phyloP scores from a whole-genome alignment of 805 yeast genomes.

The Lipomyces orientalis region DNA sequence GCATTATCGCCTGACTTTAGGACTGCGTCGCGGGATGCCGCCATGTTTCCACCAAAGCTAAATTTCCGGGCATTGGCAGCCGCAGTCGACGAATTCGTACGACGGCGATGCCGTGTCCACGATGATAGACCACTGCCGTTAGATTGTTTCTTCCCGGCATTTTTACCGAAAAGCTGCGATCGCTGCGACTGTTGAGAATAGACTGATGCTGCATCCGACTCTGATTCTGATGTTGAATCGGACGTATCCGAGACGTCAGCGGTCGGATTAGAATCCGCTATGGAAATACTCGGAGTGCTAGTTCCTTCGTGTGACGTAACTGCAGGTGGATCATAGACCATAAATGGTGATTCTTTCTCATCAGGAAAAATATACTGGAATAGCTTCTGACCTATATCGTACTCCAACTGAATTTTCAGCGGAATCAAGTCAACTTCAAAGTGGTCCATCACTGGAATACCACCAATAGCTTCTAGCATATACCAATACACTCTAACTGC shows the following conservation, averaged over 20 bases:
- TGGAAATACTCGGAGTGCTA: not conserved
- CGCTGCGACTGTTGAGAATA: not conserved
- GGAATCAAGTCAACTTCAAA: constrained; percentile 70
- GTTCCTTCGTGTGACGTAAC: not conserved
- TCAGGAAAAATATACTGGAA: constrained; percentile 75
- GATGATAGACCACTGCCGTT: not conserved
- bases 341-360: constrained; percentile 44
- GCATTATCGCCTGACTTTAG: constrained; percentile 21
- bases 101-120: not conserved
- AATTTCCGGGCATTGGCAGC: not conserved
- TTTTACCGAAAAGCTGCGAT: not conserved
- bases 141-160: not conserved
- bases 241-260: constrained; percentile 8
- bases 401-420: constrained; percentile 73
- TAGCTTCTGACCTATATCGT: constrained; percentile 65
- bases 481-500: constrained; percentile 67
- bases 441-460: constrained; percentile 76
- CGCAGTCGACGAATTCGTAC: not conserved
- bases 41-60: not conserved
- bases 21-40: constrained; percentile 4
- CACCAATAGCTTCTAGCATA: constrained; percentile 87
- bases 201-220: constrained; percentile 5
- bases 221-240: constrained; percentile 3
- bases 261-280: not conserved
- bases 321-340: constrained; percentile 14